A percentile compares a stretch with the other conserved stretches of the same genome.
Conservation (phyloP, 176 grass and related monocot species). For the Saccharum officinarum region DNA sequence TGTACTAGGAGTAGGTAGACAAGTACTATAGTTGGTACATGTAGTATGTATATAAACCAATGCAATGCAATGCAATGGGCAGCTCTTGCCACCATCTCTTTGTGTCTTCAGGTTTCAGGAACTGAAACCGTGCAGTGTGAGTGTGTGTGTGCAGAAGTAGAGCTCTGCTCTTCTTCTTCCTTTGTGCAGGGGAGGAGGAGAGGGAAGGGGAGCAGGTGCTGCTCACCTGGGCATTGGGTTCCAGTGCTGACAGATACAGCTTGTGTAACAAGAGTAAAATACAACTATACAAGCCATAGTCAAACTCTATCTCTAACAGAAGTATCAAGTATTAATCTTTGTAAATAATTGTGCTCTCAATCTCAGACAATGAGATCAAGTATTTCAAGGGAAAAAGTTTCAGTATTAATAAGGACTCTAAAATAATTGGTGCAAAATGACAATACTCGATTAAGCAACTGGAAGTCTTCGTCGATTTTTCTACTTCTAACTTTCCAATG, state of each 20-base stretch:
- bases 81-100: too few relatives aligned
- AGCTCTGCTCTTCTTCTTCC: too few relatives aligned
- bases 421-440: background rate
- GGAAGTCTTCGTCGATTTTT: background rate
- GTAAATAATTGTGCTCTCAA: background rate
- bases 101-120: too few relatives aligned
- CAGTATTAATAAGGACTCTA: background rate
- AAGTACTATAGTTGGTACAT: too few relatives aligned
- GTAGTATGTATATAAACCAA: too few relatives aligned
- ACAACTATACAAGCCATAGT: background rate
- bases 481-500: background rate
- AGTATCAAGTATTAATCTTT: background rate
- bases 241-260: background rate
- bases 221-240: too few relatives aligned
- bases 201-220: too few relatives aligned
- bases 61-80: too few relatives aligned
- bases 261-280: background rate
- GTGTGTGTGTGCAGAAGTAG: too few relatives aligned
- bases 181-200: too few relatives aligned
- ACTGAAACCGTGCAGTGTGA: too few relatives aligned
- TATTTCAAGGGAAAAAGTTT: background rate
- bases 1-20: too few relatives aligned
- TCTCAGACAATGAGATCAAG: background rate
- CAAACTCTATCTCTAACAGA: background rate
- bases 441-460: conserved; percentile 9